Percentiles rank a stretch among this genome's conserved stretches.
Conservation (phyloP, 805 yeast genomes). For the Pichia nanzhaoensis region DNA sequence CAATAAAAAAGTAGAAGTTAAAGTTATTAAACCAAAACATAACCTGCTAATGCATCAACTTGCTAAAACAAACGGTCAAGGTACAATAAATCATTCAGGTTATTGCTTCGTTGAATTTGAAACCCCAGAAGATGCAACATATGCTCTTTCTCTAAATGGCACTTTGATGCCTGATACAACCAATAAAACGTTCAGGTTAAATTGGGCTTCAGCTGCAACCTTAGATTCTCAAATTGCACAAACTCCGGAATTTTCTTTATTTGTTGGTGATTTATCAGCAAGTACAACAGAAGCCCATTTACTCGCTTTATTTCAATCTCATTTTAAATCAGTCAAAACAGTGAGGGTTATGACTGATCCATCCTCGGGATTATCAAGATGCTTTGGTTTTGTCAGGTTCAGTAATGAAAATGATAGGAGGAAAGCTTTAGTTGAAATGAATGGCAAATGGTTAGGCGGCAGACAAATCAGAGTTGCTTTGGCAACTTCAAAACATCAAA, state of each 20-base stretch:
- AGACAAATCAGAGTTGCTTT: slow-evolving; percentile 69
- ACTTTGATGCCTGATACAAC: slow-evolving; percentile 50
- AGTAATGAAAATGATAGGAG: slow-evolving; percentile 63
- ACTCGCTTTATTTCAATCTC: slow-evolving; percentile 61
- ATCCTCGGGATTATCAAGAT: slow-evolving; percentile 65
- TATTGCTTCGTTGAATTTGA: slow-evolving; percentile 77
- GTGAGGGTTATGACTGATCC: slow-evolving; percentile 87
- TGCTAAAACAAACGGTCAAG: slow-evolving; percentile 23
- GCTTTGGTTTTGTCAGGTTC: slow-evolving; percentile 78
- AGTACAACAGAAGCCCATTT: slow-evolving; percentile 76
- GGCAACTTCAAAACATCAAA: slow-evolving; percentile 63
- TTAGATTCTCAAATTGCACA: slow-evolving; percentile 62
- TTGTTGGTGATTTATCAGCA: slow-evolving; percentile 80
- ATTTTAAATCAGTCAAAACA: slow-evolving; percentile 62
- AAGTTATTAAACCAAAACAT: slow-evolving; percentile 48
- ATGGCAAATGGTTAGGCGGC: slow-evolving; percentile 76
- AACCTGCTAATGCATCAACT: slow-evolving; percentile 31
- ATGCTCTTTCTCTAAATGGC: slow-evolving; percentile 62
- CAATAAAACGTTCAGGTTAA: slow-evolving; percentile 61
- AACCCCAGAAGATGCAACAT: slow-evolving; percentile 59
- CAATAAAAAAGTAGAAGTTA: slow-evolving; percentile 53
- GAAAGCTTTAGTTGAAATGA: slow-evolving; percentile 65
- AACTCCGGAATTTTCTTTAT: slow-evolving; percentile 68
- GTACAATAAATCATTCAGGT: slow-evolving; percentile 38
- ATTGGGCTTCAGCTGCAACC: slow-evolving; percentile 84